phyloP scores from a whole-genome alignment of 225 moss, liverwort and hornwort species.

The Marchantia paleacea region DNA sequence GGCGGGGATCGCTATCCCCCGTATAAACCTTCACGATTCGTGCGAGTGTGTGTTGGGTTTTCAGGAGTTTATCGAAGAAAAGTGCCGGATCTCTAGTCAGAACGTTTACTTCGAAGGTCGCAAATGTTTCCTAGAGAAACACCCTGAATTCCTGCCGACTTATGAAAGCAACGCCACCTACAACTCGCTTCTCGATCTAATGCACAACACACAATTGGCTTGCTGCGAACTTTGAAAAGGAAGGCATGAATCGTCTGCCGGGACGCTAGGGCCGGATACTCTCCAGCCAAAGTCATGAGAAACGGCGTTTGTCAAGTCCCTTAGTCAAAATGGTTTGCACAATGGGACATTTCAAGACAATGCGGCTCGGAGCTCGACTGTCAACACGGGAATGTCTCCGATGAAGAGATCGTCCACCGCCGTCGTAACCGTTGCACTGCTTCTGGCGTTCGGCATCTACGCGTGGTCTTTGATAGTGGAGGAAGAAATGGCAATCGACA shows the following conservation, averaged over 20 bases:
- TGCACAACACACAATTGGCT: too few species aligned
- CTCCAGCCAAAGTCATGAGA: neutral
- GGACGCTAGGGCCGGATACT: neutral
- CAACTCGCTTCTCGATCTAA: neutral
- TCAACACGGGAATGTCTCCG: neutral
- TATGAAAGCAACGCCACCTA: neutral
- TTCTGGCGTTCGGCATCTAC: constrained; percentile 13
- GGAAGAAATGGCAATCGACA: neutral
- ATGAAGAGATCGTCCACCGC: constrained; percentile 10
- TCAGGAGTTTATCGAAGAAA: neutral
- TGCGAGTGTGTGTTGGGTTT: neutral
- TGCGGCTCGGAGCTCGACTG: neutral
- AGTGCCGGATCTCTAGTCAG: neutral
- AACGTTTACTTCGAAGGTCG: neutral
- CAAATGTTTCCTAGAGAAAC: neutral
- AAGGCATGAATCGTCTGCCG: neutral
- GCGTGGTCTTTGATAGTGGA: constrained; percentile 19
- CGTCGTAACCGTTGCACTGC: neutral
- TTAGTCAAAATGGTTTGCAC: neutral
- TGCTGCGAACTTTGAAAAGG: neutral
- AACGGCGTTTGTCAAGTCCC: constrained; percentile 5
- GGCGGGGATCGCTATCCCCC: neutral
- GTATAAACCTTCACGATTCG: neutral
- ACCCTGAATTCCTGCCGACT: neutral
- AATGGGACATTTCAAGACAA: neutral